Base-by-base conservation (phyloP, 441 rosid species). In the Populus hybrid region DNA sequence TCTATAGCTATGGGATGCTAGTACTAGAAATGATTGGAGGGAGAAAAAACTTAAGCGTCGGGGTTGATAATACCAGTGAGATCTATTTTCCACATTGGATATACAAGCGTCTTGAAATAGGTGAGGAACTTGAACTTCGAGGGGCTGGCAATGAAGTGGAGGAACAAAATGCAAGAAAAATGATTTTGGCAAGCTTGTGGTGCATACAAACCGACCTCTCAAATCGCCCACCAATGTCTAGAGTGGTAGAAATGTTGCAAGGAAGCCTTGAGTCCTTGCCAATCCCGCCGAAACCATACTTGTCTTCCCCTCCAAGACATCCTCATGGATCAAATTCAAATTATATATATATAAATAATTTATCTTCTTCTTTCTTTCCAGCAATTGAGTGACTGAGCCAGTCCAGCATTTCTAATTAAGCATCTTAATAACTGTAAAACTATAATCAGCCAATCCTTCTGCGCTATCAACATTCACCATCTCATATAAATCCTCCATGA, bases 1-100 rank as follows among this genome's bases (percentile, higher is more conserved):
- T 82, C 8, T 82, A 83, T n/a, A 81, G 85, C 67, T 81, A 81
- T 6, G 84, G 85, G 21, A 80, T 80, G 86, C n/a, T 86, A 66
- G 67, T 80, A 24, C 53, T 82, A 34, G 35, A 34, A 34, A 34
- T 34, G 8, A 34, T 34, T 34, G 35, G 35, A 34, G 35, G 35
- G 35, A 34, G 35, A 6, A 34, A 34, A 34, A 83, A 78, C 28
- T 1, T 69, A 2, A 5, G 24, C 26, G 53, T 14, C 4, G 18
- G 6, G 7, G 24, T 24, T 5, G 68, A 74, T 1, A 20, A 68
- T 5, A 8, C 66, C 0, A 72, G 82, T 10, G 70, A 80, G 10
- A 50, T 73, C 67, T 64, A 50, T 66, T 78, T 81, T 26, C 73
- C 78, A 0, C n/a, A 69, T 26, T 59, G 57, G 82, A 67, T 81